A percentile compares a stretch with the other conserved stretches of the same genome.
phyloP scores from a whole-genome alignment of 2,329 filamentous ascomycete genomes.

The Xylariaceae sp. region DNA sequence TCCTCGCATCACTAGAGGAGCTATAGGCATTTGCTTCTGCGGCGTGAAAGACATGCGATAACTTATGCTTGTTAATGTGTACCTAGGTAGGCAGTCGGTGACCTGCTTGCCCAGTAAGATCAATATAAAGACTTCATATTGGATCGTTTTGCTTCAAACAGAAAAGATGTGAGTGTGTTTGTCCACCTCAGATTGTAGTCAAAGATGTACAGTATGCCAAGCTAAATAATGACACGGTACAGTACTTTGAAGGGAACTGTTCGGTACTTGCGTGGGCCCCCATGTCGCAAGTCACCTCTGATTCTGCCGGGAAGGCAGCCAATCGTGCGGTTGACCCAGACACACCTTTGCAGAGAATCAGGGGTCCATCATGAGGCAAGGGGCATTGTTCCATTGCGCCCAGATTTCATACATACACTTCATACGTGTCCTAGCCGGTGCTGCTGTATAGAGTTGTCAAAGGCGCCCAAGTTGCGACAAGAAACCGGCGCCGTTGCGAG shows the following conservation, averaged over 20 bases:
- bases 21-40: neutral
- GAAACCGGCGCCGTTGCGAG: no score
- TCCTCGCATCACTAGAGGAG: neutral
- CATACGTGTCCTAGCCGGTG: constrained; percentile 29
- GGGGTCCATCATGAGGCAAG: constrained; percentile 41
- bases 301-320: constrained; percentile 38
- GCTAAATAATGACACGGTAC: constrained; percentile 10
- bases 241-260: constrained; percentile 28
- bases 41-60: neutral
- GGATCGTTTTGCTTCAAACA: no score
- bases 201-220: constrained; percentile 18
- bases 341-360: constrained; percentile 33
- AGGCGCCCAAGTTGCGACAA: constrained; percentile 16
- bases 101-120: neutral
- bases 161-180: constrained; percentile 1
- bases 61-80: neutral
- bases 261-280: constrained; percentile 36
- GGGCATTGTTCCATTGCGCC: constrained; percentile 31
- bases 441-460: constrained; percentile 16
- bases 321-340: constrained; percentile 32
- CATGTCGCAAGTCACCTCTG: constrained; percentile 35
- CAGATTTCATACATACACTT: constrained; percentile 25
- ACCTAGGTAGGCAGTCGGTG: neutral
- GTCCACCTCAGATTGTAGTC: constrained; percentile 6
- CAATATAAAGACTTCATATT: no score